Evolutionary conservation across 306 rosid species (phyloP), one percentile per base, ranked within the genome.

Genomic region (Amphicarpaea edgeworthii): DNA sequence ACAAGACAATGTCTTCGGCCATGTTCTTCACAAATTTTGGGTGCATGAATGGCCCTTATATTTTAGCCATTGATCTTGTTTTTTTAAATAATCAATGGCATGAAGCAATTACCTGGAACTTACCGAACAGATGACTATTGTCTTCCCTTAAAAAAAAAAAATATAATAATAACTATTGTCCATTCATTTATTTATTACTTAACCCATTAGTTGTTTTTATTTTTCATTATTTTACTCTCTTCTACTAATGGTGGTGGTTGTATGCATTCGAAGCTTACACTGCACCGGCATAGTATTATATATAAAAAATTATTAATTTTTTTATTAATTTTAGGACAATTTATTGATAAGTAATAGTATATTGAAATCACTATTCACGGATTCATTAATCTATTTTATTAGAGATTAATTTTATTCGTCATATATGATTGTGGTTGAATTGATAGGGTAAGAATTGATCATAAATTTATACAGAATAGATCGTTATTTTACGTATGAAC

Each of bases 1-100:
- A 55, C 66, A 80, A 59, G 70, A 42, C 46, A 66, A 1, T 8
- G 23, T 69, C 63, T 63, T 65, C 68, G 12, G 10, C 79, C 34
- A 43, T 67, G 3, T n/a, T 53, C 70, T 66, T 65, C 11, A 17
- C 68, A 41, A 41, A 68, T 49, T 62, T 76, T 6, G 10, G 55
- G 41, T 42, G 68, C 67, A 57, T 58, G 59, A 47, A 73, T 66
- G 49, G 15, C 50, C 47, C 75, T 28, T 14, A 21, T 20, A 46
- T 40, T 41, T 57, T 14, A 72, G 68, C 55, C 66, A 38, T 28
- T 67, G 26, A 55, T 54, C 15, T 30, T 54, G 14, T 16, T 14
- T 40, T 40, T 58, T 58, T 23, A 40, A 76, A 57, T 38, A 0
- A 19, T 30, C 51, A 20, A 20, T 71, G 8, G 37, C 17, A 71